A percentile compares a stretch with the other conserved stretches of the same genome.
phyloP scores from a whole-genome alignment of 1,284 basidiomycete species.

The Puccinia novopanici region DNA sequence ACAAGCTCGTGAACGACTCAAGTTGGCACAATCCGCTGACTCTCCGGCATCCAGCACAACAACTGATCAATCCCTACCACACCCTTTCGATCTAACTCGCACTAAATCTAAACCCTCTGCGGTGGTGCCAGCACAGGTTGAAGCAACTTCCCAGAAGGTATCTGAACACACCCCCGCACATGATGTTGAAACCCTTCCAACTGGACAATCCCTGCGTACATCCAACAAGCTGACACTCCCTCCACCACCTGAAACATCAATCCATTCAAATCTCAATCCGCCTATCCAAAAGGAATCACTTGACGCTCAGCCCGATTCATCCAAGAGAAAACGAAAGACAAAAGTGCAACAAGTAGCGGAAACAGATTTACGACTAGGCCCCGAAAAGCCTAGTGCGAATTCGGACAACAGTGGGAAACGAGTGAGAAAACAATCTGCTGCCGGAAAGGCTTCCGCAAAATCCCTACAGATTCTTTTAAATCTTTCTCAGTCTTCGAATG shows the following conservation, averaged over 20 bases:
- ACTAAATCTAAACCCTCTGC: background rate
- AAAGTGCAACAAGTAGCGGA: background rate
- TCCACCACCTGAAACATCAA: constrained; percentile 1
- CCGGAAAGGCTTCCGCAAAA: constrained; percentile 28
- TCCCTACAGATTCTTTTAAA: constrained; percentile 29
- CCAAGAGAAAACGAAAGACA: constrained; percentile 4
- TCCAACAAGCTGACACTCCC: background rate
- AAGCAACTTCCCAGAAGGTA: background rate
- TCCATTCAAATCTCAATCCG: background rate
- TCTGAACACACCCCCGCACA: background rate
- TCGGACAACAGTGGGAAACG: constrained; percentile 6
- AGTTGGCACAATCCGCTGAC: background rate
- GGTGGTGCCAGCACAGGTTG: background rate
- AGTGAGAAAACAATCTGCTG: constrained; percentile 45
- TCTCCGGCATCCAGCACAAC: constrained; percentile 2
- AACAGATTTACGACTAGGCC: background rate
- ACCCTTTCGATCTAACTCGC: constrained; percentile 13
- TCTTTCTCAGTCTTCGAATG: constrained; percentile 28
- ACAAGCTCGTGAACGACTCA: constrained; percentile 24
- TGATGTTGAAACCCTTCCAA: background rate
- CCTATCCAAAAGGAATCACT: background rate
- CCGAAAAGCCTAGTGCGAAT: background rate
- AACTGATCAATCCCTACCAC: background rate
- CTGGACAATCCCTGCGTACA: background rate
- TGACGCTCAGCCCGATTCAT: background rate